These are phyloP conservation scores for Kodamaea fukazawae DNA, from an alignment of 805 yeast genomes.

Conservation along the genomic window DNA sequence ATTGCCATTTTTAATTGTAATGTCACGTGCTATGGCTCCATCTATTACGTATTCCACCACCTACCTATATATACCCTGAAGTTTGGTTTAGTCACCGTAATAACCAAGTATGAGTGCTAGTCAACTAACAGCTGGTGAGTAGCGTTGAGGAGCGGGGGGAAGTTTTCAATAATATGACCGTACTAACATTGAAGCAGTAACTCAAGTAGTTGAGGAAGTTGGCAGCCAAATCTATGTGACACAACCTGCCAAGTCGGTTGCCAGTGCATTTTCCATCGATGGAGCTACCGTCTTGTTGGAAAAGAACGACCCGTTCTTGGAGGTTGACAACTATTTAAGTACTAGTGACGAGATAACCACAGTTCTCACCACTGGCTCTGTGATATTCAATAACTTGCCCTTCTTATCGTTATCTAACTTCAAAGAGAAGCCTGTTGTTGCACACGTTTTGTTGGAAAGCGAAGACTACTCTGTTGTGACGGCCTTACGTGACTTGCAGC, in stretches of 20 bases:
- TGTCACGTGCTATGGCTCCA: conserved; percentile 17
- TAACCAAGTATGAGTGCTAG: conserved; percentile 12
- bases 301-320: conserved; percentile 53
- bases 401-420: conserved; percentile 43
- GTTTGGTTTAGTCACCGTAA: not conserved
- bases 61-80: conserved; percentile 5
- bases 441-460: conserved; percentile 56
- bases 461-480: conserved; percentile 69
- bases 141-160: not conserved
- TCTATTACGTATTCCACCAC: not conserved
- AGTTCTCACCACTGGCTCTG: conserved; percentile 50
- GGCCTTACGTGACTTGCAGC: conserved; percentile 69
- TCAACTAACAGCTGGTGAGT: conserved; percentile 11
- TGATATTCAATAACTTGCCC: conserved; percentile 61
- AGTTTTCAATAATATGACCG: not conserved
- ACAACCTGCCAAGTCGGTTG: conserved; percentile 46
- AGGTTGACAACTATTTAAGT: conserved; percentile 34
- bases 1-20: conserved; percentile 3
- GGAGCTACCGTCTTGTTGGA: conserved; percentile 32
- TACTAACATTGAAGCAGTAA: conserved; percentile 19
- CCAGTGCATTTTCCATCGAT: conserved; percentile 20
- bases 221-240: conserved; percentile 41
- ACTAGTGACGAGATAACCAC: conserved; percentile 31
- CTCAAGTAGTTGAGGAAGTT: conserved; percentile 25
- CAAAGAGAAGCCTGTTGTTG: conserved; percentile 45